These are phyloP conservation scores for Sodiomyces alkalinus DNA, from an alignment of 2,329 filamentous ascomycete genomes.

Conservation along the genomic window DNA sequence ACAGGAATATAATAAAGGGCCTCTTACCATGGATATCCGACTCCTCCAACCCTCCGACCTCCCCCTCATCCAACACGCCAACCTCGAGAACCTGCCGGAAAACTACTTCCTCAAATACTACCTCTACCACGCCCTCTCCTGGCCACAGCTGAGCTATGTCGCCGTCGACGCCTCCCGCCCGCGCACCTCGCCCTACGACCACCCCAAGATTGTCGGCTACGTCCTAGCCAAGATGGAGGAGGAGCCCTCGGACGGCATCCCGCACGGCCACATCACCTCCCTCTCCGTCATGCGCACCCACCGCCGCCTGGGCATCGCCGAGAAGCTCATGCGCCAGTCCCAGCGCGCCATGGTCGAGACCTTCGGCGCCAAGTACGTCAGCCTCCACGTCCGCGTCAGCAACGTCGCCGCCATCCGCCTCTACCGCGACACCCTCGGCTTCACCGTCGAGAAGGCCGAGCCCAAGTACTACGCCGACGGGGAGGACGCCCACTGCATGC, in stretches of 20 bases:
- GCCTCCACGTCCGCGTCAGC: conserved; percentile 85
- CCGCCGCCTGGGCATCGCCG: conserved; percentile 75
- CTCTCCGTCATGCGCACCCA: conserved; percentile 95
- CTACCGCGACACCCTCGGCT: conserved; percentile 84
- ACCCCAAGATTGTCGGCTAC: conserved; percentile 95
- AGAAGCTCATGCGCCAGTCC: conserved; percentile 94
- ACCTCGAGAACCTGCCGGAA: conserved; percentile 96
- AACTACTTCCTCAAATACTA: conserved; percentile 99
- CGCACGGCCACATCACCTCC: conserved; percentile 92
- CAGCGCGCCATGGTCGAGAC: conserved; percentile 95
- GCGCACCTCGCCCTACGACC: conserved; percentile 64
- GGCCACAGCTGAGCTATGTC: conserved; percentile 94
- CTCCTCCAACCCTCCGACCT: conserved; percentile 71
- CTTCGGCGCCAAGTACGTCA: conserved; percentile 83
- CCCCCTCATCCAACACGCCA: conserved; percentile 89
- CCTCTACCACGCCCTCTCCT: conserved; percentile 94
- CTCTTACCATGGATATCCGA: conserved; percentile 83
- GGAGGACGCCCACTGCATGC: conserved; percentile 92
- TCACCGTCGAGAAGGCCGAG: conserved; percentile 76
- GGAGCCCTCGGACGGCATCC: conserved; percentile 78
- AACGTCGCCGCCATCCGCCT: conserved; percentile 84
- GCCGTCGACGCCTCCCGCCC: conserved; percentile 82
- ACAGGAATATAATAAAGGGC: too few relatives aligned
- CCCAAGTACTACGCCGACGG: conserved; percentile 93
- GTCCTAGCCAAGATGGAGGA: conserved; percentile 99